Evolutionary conservation across 73 alveolate genomes (phyloP).

Genomic region (Diophrys appendiculata): DNA sequence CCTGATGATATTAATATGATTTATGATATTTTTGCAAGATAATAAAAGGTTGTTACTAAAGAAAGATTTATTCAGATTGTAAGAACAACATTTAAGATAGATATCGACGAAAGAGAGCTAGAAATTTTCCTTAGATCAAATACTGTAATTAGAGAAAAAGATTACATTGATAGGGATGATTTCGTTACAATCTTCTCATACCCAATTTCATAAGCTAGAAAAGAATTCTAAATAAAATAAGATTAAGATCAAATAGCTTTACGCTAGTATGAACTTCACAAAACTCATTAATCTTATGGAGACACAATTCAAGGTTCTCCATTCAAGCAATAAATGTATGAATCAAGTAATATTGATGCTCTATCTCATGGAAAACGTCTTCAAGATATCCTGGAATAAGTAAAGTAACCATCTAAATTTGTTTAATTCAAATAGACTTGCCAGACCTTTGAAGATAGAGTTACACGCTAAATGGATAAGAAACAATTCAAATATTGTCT

Average conservation of each 20-base stretch:
- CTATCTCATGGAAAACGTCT: too few relatives aligned
- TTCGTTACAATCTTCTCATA: conserved; percentile 29
- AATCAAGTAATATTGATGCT: neutral
- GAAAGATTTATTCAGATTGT: conserved; percentile 20
- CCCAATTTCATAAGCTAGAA: conserved; percentile 15
- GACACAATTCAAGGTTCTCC: conserved; percentile 6
- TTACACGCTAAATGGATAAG: too few relatives aligned
- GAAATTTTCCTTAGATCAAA: conserved; percentile 41
- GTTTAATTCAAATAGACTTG: too few relatives aligned
- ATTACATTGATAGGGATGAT: conserved; percentile 29
- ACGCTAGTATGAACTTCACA: neutral
- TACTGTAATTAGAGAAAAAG: conserved; percentile 19
- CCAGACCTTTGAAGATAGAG: too few relatives aligned
- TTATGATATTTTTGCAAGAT: neutral
- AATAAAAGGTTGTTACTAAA: conserved; percentile 12
- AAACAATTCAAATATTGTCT: too few relatives aligned
- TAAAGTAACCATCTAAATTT: too few relatives aligned
- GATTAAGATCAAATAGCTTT: neutral
- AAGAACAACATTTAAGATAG: neutral
- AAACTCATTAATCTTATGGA: neutral
- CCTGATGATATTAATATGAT: conserved; percentile 6
- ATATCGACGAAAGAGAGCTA: conserved; percentile 26
- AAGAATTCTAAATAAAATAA: conserved; percentile 1
- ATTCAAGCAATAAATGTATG: conserved; percentile 21
- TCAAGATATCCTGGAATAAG: too few relatives aligned